Conservation (phyloP, 1,284 basidiomycete species). For the Schizopora paradoxa region DNA sequence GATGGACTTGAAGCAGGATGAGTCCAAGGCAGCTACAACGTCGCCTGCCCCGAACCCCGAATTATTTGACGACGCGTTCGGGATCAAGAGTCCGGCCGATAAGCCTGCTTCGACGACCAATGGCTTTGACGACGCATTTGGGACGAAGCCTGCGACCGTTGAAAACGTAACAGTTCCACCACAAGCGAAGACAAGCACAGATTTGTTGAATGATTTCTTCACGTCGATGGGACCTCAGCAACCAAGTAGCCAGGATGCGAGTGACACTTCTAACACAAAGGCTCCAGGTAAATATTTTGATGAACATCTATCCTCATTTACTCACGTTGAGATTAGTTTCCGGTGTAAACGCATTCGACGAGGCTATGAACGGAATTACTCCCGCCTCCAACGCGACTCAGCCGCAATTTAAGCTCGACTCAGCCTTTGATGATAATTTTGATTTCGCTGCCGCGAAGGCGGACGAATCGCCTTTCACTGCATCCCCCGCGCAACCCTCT, state of each 20-base stretch:
- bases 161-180: constrained; percentile 29
- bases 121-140: constrained; percentile 65
- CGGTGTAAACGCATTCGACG: constrained; percentile 69
- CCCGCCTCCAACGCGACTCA: constrained; percentile 31
- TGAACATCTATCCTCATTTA: constrained; percentile 14
- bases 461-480: constrained; percentile 25
- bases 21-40: constrained; percentile 18
- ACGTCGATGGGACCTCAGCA: constrained; percentile 3
- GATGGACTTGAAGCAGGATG: constrained; percentile 27
- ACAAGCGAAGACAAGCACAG: background rate
- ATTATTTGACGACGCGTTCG: constrained; percentile 19
- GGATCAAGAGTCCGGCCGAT: too few relatives aligned
- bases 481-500: constrained; percentile 18
- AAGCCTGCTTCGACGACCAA: constrained; percentile 25
- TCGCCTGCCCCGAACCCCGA: constrained; percentile 32
- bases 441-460: constrained; percentile 63
- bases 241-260: background rate
- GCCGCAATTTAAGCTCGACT: constrained; percentile 56
- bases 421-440: constrained; percentile 83
- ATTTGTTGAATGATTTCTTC: constrained; percentile 10
- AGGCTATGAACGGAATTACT: constrained; percentile 57
- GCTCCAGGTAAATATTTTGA: background rate
- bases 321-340: constrained; percentile 22
- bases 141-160: constrained; percentile 26
- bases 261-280: constrained; percentile 3